Percentiles rank a stretch among this genome's conserved stretches.
Evolutionary conservation across 345 rosid species (phyloP).

Genomic region (Arabis alpina): DNA sequence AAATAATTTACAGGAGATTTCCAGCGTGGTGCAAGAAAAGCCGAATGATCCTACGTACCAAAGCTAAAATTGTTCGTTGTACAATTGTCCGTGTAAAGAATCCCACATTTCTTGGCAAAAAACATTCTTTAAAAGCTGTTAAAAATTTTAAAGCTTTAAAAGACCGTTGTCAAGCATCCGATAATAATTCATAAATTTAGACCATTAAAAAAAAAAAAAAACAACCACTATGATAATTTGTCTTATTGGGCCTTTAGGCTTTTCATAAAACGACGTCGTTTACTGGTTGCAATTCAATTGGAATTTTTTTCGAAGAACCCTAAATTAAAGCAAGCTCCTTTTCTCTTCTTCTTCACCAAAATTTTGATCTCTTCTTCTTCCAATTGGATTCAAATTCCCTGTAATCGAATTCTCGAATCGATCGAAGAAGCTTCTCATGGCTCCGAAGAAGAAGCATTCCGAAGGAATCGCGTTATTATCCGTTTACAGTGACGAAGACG

Average conservation of each 20-base stretch:
- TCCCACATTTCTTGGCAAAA: no score
- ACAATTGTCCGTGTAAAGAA: no score
- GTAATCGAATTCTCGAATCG: constrained; percentile 15
- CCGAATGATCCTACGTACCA: no score
- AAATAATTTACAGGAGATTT: no score
- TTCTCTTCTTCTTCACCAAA: constrained; percentile 1
- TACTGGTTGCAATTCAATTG: constrained; percentile 16
- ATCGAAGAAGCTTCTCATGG: constrained; percentile 45
- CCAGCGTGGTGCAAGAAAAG: no score
- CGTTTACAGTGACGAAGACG: constrained; percentile 83
- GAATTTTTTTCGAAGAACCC: constrained; percentile 30
- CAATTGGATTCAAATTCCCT: background rate
- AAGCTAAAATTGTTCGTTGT: no score
- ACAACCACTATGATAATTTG: no score
- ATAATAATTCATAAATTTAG: no score
- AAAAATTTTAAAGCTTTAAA: no score
- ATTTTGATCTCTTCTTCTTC: background rate
- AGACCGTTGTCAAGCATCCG: no score
- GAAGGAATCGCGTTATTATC: constrained; percentile 90
- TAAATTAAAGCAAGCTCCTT: background rate
- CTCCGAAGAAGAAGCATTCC: constrained; percentile 64
- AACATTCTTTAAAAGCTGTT: no score
- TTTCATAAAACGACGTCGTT: constrained; percentile 26
- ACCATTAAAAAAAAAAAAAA: no score
- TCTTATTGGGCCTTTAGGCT: constrained; percentile 24